Evolutionary conservation across 148 eudicot species (phyloP).

Genomic region (Arbutus unedo): DNA sequence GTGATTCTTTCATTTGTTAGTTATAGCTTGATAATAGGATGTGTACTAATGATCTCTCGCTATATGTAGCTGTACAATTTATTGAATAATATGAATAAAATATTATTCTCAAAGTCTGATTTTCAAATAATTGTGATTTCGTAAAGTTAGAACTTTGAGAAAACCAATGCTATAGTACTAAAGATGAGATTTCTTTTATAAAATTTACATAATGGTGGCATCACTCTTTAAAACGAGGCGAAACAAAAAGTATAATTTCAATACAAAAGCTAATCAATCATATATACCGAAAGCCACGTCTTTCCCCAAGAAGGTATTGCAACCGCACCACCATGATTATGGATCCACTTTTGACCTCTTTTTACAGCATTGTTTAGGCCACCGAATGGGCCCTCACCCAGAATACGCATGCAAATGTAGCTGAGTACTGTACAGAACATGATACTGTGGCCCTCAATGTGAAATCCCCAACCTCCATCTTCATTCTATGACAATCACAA

Average conservation of each 20-base stretch:
- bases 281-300: conserved; percentile 20
- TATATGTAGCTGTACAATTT: too few relatives aligned
- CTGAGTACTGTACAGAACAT: conserved; percentile 25
- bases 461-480: conserved; percentile 30
- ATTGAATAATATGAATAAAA: too few relatives aligned
- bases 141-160: too few relatives aligned
- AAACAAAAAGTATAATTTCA: background rate
- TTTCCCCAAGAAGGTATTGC: conserved; percentile 27
- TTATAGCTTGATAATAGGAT: too few relatives aligned
- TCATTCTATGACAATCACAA: conserved; percentile 14
- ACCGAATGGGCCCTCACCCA: conserved; percentile 19
- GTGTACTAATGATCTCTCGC: too few relatives aligned
- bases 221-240: background rate
- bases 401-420: conserved; percentile 23
- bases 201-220: too few relatives aligned
- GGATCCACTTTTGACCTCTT: conserved; percentile 23
- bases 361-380: conserved; percentile 15
- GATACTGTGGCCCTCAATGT: conserved; percentile 23
- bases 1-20: too few relatives aligned
- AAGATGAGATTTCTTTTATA: background rate
- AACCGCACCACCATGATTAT: conserved; percentile 20
- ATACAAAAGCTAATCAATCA: background rate
- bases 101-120: too few relatives aligned
- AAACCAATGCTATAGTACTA: too few relatives aligned
- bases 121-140: too few relatives aligned